A percentile compares a stretch with the other conserved stretches of the same genome.
These are phyloP conservation scores for Fusarium solani-melongenae DNA, from an alignment of 2,329 filamentous ascomycete genomes.

Conservation along the genomic window DNA sequence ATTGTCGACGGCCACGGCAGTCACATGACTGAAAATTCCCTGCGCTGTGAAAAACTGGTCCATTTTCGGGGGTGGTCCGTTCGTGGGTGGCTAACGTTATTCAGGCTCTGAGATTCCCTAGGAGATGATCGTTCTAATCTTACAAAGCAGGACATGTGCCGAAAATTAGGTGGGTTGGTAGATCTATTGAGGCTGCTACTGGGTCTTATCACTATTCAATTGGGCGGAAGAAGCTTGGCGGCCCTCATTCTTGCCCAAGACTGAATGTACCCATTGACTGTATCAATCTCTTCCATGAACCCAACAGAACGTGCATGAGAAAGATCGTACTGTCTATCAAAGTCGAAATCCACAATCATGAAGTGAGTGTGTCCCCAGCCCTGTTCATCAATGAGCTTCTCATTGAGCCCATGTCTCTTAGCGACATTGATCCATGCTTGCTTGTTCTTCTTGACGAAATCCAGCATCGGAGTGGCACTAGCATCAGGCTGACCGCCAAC, in stretches of 20 bases:
- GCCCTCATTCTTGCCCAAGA: slow-evolving; percentile 25
- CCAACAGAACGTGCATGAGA: slow-evolving; percentile 18
- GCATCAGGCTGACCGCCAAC: neutral
- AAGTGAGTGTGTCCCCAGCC: slow-evolving; percentile 15
- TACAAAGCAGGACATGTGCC: no score
- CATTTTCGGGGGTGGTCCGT: no score
- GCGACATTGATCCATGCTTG: slow-evolving; percentile 17
- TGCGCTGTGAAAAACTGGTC: no score
- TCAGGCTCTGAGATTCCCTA: no score
- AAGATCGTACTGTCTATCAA: slow-evolving; percentile 34
- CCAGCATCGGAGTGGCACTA: neutral
- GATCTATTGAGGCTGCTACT: no score
- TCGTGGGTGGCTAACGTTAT: no score
- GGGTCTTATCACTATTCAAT: no score
- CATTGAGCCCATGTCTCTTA: slow-evolving; percentile 6
- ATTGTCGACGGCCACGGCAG: no score
- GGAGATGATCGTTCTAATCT: no score
- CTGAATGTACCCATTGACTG: slow-evolving; percentile 12
- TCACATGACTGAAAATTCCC: no score
- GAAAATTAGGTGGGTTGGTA: no score
- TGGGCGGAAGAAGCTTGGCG: slow-evolving; percentile 23
- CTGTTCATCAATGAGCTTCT: neutral
- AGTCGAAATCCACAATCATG: slow-evolving; percentile 31
- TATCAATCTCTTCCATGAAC: slow-evolving; percentile 25
- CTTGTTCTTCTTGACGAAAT: slow-evolving; percentile 19